Base-by-base conservation (phyloP, 768 basidiomycete species). In the Cyclocybe aegerita region DNA sequence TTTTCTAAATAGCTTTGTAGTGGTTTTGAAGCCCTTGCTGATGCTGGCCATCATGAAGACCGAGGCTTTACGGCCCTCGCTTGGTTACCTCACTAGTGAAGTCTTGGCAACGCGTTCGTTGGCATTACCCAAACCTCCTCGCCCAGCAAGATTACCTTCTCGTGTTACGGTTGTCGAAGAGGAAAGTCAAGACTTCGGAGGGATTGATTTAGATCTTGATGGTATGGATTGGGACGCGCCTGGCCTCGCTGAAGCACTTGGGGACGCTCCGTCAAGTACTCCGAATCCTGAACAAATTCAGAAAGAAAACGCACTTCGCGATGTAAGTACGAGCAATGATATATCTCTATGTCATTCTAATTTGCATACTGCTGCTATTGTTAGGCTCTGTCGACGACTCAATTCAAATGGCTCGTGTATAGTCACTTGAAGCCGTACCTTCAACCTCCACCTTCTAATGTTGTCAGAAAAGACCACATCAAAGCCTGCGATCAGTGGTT, bases 101-200 rank as follows among this genome's bases (percentile, higher is more conserved):
- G 78, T 76, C 12, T 76, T 90, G 32, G 60, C 67, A 9, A 64
- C 55, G 9, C 75, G 76, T 30, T 57, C 87, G 23, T 82, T 82
- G 8, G 66, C 66, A 14, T 76, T 73, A 0, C 63, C 67, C 29
- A 74, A 67, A 1, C 68, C 67, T 5, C 51, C 61, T 4, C 68
- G 64, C 0, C 62, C 45, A 4, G 53, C 61, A 1, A 49, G 57
- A 5, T 53, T 65, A n/a, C 54, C 49, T 47, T 40, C 53, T 31
- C 4, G 23, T 23, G 23, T 5, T 23, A 23, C 23, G 23, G 61
- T 61, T 33, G 53, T 39, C 11, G 54, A 56, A 7, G 63, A 61
- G 12, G 79, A 79, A 34, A 77, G 76, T 55, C 90, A 94, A 60
- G 89, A 92, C 49, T 83, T 86, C 46, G 93, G 83, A 55, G 81